Base-by-base conservation (phyloP, 2,329 filamentous ascomycete species). In the Venturia effusa region DNA sequence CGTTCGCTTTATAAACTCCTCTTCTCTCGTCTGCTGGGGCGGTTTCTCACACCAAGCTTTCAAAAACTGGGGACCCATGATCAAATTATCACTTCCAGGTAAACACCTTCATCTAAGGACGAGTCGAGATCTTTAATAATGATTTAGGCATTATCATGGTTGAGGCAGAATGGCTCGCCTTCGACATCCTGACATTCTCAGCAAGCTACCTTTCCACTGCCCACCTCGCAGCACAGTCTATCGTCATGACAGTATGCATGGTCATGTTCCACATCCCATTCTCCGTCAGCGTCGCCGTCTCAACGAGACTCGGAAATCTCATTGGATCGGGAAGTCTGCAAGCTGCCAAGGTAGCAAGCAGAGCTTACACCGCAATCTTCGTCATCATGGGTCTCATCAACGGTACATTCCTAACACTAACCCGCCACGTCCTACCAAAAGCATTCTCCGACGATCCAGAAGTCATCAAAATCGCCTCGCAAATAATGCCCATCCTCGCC, bases 21-120 rank as follows among this genome's bases (percentile, higher is more conserved):
- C 67, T 0, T 78, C 77, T 6, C 73, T 75, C 40, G 70, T 75
- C 66, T 82, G 80, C 71, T 79, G 79, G 79, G 74, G 74, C 3
- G 77, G 78, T 0, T 74, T 78, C 54, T 76, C 77, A 10, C 66
- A 70, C 1, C 67, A 71, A 3, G 73, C 73, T 1, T 63, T 77
- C 19, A 68, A 68, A 3, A 73, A 76, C 45, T 80, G 78, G 78
- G 62, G 64, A 22, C 54, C 64, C 6, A 69, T 71, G 66, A 34
- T 70, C 15, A 48, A 66, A 7, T 67, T 71, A 3, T 64, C 68
- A 0, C 59, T 71, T 11, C 67, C 69, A 17, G 69, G 40, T 43
- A 43, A 43, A 19, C 3, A 19, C 11, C 17, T 17, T n/a, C 40
- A 3, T n/a, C n/a, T n/a, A n/a, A n/a, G n/a, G n/a, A n/a, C n/a